phyloP scores from a whole-genome alignment of 1,139 yeast genomes.

The Candida labiduridarum region DNA sequence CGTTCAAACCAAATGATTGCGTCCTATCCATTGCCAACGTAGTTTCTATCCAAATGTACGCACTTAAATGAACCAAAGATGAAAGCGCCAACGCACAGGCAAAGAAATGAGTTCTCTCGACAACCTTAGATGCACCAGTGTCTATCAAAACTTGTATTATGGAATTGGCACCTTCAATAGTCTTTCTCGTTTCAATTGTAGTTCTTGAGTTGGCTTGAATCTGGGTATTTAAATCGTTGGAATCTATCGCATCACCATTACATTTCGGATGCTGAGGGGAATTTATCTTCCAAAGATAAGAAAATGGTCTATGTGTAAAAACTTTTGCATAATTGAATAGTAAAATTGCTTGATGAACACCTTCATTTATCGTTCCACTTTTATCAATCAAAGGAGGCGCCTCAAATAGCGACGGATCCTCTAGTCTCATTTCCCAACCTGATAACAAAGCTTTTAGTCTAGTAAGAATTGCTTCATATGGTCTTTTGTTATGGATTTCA shows the following conservation, averaged over 20 bases:
- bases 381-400: slow-evolving; percentile 43
- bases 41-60: slow-evolving; percentile 51
- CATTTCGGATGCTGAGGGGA: slow-evolving; percentile 44
- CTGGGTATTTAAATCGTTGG: slow-evolving; percentile 14
- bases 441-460: slow-evolving; percentile 46
- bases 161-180: slow-evolving; percentile 53
- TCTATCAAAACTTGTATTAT: slow-evolving; percentile 48
- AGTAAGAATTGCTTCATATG: slow-evolving; percentile 33
- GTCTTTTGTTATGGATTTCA: slow-evolving; percentile 38
- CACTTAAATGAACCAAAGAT: slow-evolving; percentile 50
- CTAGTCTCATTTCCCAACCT: slow-evolving; percentile 49
- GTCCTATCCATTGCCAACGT: slow-evolving; percentile 13
- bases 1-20: slow-evolving; percentile 19
- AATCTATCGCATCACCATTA: slow-evolving; percentile 15
- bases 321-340: slow-evolving; percentile 51
- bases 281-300: slow-evolving; percentile 52
- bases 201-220: slow-evolving; percentile 36
- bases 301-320: slow-evolving; percentile 53
- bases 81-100: slow-evolving; percentile 56
- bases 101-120: slow-evolving; percentile 48
- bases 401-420: slow-evolving; percentile 43
- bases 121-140: slow-evolving; percentile 42
- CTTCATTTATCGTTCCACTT: slow-evolving; percentile 49
- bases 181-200: slow-evolving; percentile 51
- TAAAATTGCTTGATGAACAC: slow-evolving; percentile 50